phyloP scores from a whole-genome alignment of 1,284 basidiomycete species.

The Athelia sp. region DNA sequence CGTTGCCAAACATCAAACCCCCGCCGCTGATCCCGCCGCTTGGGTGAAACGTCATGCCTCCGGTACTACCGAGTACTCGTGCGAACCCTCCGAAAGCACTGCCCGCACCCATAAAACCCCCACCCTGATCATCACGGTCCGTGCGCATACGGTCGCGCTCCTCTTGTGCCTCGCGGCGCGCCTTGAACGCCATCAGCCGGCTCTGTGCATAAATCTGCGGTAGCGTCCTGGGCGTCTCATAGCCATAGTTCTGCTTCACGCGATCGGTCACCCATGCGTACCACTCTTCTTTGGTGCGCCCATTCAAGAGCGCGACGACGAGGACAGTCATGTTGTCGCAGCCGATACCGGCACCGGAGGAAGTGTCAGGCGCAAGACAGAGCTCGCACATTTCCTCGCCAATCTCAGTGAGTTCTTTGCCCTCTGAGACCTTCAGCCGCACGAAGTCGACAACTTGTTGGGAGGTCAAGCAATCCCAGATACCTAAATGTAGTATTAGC shows the following conservation, averaged over 20 bases:
- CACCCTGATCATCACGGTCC: slow-evolving; percentile 21
- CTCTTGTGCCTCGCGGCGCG: slow-evolving; percentile 47
- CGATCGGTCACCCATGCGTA: slow-evolving; percentile 87
- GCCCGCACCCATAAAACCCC: slow-evolving; percentile 20
- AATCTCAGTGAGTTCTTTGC: slow-evolving; percentile 77
- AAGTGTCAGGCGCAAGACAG: slow-evolving; percentile 92
- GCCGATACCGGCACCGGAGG: slow-evolving; percentile 88
- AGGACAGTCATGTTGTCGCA: slow-evolving; percentile 99
- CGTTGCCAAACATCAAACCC: slow-evolving; percentile 52
- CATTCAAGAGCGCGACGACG: slow-evolving; percentile 85
- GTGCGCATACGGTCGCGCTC: slow-evolving; percentile 50
- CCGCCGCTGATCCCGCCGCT: slow-evolving; percentile 44
- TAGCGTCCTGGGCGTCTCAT: slow-evolving; percentile 61
- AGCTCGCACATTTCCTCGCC: slow-evolving; percentile 90
- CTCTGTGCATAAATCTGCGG: slow-evolving; percentile 66
- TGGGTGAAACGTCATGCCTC: slow-evolving; percentile 55
- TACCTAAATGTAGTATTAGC: too few species aligned
- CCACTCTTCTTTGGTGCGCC: slow-evolving; percentile 90
- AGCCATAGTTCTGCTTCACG: slow-evolving; percentile 71
- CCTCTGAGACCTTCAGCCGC: slow-evolving; percentile 78
- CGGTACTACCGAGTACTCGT: slow-evolving; percentile 41
- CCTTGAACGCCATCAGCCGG: slow-evolving; percentile 55
- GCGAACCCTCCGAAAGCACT: slow-evolving; percentile 34
- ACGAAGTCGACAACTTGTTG: slow-evolving; percentile 93
- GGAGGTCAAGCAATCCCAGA: slow-evolving; percentile 96